Evolutionary conservation across 2,329 filamentous ascomycete species (phyloP).

Genomic region (Epichloe gansuensis): DNA sequence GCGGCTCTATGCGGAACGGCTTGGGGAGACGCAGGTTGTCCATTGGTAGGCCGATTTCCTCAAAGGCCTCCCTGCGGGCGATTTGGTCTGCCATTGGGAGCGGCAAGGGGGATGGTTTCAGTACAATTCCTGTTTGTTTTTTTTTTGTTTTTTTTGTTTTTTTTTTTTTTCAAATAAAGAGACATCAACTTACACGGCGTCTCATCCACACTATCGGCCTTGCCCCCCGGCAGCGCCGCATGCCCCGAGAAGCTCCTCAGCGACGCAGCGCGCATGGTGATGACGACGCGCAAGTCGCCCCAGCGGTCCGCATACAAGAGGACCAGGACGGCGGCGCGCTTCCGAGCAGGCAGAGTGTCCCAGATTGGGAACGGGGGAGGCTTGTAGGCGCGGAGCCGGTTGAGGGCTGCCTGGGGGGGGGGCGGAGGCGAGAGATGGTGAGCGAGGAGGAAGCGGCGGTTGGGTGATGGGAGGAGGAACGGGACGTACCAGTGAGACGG

Average conservation of each 20-base stretch:
- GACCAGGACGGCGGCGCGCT: constrained; percentile 76
- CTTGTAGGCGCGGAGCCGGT: constrained; percentile 46
- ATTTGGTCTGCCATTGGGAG: constrained; percentile 48
- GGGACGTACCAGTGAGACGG: constrained; percentile 38
- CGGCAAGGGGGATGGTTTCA: no score
- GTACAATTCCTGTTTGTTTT: no score
- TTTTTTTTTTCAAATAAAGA: neutral
- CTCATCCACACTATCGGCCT: constrained; percentile 44
- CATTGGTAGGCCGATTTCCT: constrained; percentile 82
- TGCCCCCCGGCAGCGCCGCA: constrained; percentile 74
- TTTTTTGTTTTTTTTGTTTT: no score
- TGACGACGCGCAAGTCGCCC: constrained; percentile 63
- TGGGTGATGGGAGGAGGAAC: neutral
- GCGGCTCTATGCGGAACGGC: constrained; percentile 74
- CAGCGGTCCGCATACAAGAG: constrained; percentile 74
- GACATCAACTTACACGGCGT: constrained; percentile 39
- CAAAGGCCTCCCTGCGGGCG: constrained; percentile 76
- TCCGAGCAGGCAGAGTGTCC: constrained; percentile 46
- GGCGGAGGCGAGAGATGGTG: no score
- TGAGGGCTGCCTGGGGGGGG: constrained; percentile 38
- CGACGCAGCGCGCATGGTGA: constrained; percentile 53
- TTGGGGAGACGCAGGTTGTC: constrained; percentile 54
- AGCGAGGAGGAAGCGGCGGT: neutral
- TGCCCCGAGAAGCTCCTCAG: constrained; percentile 66
- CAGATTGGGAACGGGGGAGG: constrained; percentile 50